Conservation (phyloP, 495 filamentous ascomycete genomes). For the Pyrenula massariospora region DNA sequence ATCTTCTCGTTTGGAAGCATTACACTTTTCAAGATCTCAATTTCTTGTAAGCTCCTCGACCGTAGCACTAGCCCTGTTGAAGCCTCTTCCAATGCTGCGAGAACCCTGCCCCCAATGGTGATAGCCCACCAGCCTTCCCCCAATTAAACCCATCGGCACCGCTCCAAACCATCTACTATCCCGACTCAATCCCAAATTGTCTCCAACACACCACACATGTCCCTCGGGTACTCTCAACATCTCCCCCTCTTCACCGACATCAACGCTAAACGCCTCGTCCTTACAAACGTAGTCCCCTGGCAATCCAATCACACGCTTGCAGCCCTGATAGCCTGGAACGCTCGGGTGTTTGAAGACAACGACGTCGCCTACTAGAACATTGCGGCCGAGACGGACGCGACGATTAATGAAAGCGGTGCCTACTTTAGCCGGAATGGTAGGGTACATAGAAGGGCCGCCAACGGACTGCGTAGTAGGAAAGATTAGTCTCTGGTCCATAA, state of each 20-base stretch:
- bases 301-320: conserved; percentile 80
- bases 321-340: conserved; percentile 44
- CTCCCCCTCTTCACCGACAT: conserved; percentile 25
- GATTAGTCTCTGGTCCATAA: conserved; percentile 33
- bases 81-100: too few species aligned
- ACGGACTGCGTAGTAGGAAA: conserved; percentile 45
- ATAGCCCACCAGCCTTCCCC: conserved; percentile 55
- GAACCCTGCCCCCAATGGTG: too few species aligned
- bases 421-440: conserved; percentile 53
- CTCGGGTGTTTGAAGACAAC: conserved; percentile 66
- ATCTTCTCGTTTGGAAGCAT: too few species aligned
- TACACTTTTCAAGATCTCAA: too few species aligned
- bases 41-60: too few species aligned
- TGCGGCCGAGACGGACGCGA: conserved; percentile 52
- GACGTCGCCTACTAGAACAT: conserved; percentile 68
- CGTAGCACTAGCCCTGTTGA: too few species aligned
- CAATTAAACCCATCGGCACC: conserved; percentile 69
- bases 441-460: conserved; percentile 68
- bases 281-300: conserved; percentile 80
- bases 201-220: conserved; percentile 80
- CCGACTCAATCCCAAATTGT: conserved; percentile 70
- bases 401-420: conserved; percentile 60
- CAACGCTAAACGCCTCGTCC: conserved; percentile 41
- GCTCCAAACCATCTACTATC: conserved; percentile 84
- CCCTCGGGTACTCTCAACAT: conserved; percentile 87